Evolutionary conservation across 1,139 yeast species (phyloP), one percentile per base, ranked within the genome.

Genomic region (Ogataea hybrid): DNA sequence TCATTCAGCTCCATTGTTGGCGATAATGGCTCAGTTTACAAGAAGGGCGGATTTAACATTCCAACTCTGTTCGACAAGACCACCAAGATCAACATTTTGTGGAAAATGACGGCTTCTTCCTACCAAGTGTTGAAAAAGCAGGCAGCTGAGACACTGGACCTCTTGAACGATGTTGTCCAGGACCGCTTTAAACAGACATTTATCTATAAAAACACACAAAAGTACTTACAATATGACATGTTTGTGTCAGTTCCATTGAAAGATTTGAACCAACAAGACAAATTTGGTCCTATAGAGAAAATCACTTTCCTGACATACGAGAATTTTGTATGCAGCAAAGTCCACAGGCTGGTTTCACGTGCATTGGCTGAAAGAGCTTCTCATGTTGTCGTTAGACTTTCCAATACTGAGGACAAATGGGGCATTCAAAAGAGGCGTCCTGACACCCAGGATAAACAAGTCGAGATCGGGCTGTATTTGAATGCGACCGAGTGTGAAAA

Each of bases 101-200:
- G 92, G 77, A 88, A 87, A 59, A 81, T 89, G 84, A 77, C 90
- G 0, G 68, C 71, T 33, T 73, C 82, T 52, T 80, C 94, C 0
- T 86, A 87, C 57, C 68, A 70, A 35, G 58, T 74, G 30, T 69
- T 92, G 46, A 79, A 75, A 47, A 72, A 73, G 46, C 80, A 81
- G 52, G 95, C 97, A 0, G 65, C 62, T 28, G 79, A 83, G 51
- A 82, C 97, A 0, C 68, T 85, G 49, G 69, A 64, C 4, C 68
- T 87, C 53, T 71, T 92, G 45, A 80, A 81, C 53, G 96, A 92
- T 58, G 83, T 81, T 22, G 85, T 86, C 5, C 78, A 75, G 45
- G 97, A 92, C 63, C 77, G 95, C 57, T 92, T 92, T 61, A 87
- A 83, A 48, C 73, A 81, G n/a, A 76, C 90, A n/a, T 86, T 92